Conservation (phyloP, 306 rosid genomes). For the Vigna radiata region DNA sequence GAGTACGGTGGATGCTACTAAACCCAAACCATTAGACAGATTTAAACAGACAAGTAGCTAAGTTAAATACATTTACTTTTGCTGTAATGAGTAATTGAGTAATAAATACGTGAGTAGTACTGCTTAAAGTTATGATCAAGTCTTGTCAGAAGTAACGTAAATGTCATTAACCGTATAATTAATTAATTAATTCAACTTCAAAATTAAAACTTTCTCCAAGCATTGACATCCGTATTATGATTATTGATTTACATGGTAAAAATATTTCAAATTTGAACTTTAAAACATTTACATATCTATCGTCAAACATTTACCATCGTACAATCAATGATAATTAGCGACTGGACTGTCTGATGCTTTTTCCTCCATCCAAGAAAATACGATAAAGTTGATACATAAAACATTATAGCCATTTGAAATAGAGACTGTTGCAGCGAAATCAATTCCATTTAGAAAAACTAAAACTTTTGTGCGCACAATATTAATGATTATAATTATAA, state of each 20-base stretch:
- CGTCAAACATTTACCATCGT: neutral
- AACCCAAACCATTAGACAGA: neutral
- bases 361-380: neutral
- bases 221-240: neutral
- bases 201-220: neutral
- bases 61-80: constrained; percentile 10
- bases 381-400: neutral
- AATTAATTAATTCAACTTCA: constrained; percentile 8
- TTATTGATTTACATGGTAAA: neutral
- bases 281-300: neutral
- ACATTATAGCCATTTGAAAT: constrained; percentile 14
- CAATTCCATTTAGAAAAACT: neutral
- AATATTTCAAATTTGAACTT: neutral
- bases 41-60: neutral
- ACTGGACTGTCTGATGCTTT: neutral
- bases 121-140: neutral
- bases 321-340: neutral
- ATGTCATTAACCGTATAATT: neutral
- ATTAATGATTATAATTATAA: neutral
- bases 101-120: constrained; percentile 19
- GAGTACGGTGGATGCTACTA: neutral
- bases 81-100: neutral
- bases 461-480: neutral
- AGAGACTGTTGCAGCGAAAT: neutral
- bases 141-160: constrained; percentile 16